phyloP scores from a whole-genome alignment of 176 grass and related monocot species.

The Microstegium vimineum region DNA sequence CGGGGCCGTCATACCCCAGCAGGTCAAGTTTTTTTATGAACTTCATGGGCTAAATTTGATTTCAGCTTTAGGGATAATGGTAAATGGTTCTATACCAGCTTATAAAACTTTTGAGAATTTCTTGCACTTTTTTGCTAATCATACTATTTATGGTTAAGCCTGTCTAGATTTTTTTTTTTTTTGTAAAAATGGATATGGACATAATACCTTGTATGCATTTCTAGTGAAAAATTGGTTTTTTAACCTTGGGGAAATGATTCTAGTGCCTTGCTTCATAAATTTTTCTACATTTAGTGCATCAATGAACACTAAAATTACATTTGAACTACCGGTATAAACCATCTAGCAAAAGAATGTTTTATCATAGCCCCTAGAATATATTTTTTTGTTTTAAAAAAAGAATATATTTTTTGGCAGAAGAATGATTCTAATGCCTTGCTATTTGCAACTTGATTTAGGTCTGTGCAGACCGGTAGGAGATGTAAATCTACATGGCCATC shows the following conservation, averaged over 20 bases:
- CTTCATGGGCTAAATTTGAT: background rate
- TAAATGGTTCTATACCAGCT: background rate
- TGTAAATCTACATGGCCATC: slow-evolving; percentile 31
- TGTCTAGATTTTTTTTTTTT: background rate
- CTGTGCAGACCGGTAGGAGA: slow-evolving; percentile 26
- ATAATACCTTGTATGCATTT: background rate
- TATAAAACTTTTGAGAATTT: background rate
- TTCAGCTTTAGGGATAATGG: background rate
- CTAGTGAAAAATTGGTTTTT: too few relatives aligned
- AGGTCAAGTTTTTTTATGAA: too few relatives aligned
- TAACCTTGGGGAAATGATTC: background rate
- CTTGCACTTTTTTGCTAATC: background rate
- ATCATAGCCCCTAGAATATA: background rate
- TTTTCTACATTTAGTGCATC: background rate
- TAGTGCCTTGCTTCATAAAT: background rate
- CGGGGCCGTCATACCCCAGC: too few relatives aligned
- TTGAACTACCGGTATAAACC: background rate
- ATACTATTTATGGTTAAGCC: background rate
- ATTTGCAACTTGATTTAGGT: slow-evolving; percentile 24
- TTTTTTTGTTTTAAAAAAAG: background rate
- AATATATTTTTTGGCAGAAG: background rate
- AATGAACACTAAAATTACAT: background rate
- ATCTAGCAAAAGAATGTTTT: background rate
- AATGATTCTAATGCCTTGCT: background rate
- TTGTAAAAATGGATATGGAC: background rate